Percentiles rank a stretch among this genome's conserved stretches.
Evolutionary conservation across 2,329 filamentous ascomycete species (phyloP).

Genomic region (Botrytis elliptica): DNA sequence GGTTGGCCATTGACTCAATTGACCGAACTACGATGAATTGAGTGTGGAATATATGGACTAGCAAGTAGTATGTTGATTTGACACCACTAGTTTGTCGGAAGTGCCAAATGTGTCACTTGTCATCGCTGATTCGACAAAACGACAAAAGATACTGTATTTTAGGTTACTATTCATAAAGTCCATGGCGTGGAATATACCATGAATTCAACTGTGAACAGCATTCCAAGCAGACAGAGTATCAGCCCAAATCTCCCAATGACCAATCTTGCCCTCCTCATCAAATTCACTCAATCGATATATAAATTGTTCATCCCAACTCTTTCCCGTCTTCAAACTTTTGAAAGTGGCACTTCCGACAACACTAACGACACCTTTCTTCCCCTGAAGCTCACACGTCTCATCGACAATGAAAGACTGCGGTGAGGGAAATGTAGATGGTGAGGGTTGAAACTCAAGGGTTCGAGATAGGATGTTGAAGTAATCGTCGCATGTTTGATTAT

Average conservation of each 20-base stretch:
- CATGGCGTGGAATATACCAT: background rate
- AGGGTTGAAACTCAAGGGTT: slow-evolving; percentile 31
- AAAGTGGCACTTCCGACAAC: slow-evolving; percentile 42
- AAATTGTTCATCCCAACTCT: slow-evolving; percentile 43
- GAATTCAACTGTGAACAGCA: slow-evolving; percentile 33
- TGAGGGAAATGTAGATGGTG: slow-evolving; percentile 13
- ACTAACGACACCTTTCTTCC: slow-evolving; percentile 37
- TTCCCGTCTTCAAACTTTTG: slow-evolving; percentile 42
- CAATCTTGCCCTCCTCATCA: slow-evolving; percentile 42
- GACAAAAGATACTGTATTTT: background rate
- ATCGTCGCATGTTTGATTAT: slow-evolving; percentile 38
- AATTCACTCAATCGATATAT: slow-evolving; percentile 44
- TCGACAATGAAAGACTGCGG: slow-evolving; percentile 38
- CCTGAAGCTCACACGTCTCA: slow-evolving; percentile 26
- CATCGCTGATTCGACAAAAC: background rate
- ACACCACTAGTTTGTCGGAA: background rate
- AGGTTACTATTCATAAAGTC: background rate
- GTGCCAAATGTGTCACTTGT: background rate
- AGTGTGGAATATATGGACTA: background rate
- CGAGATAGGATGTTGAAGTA: slow-evolving; percentile 42
- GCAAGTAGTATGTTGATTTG: background rate
- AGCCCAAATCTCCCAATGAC: slow-evolving; percentile 47
- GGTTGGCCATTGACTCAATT: background rate
- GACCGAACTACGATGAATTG: background rate
- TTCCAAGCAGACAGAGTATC: slow-evolving; percentile 46